Evolutionary conservation across 176 grass and related monocot species (phyloP), one percentile per base, ranked within the genome.

Genomic region (Alopecurus myosuroides): DNA sequence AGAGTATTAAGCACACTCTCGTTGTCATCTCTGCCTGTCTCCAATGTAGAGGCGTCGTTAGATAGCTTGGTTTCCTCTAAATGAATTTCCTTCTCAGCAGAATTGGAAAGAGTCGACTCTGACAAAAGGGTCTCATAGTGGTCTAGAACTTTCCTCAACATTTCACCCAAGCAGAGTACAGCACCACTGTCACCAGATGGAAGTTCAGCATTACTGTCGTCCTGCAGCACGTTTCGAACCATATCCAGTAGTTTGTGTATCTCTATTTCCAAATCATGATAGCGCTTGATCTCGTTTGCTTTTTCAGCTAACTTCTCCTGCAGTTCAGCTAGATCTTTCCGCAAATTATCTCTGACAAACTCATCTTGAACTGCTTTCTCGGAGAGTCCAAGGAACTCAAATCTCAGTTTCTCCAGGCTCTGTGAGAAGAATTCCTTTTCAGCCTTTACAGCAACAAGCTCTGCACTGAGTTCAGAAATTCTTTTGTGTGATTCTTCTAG

Each of bases 341-440:
- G 86, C 84, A 95, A 87, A 51, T 85, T 88, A 60, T 92, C 87
- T 95, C 89, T 91, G 70, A 91, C 77, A 80, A 92, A 86, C 85
- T 94, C 91, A 90, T 95, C 90, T 84, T 90, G 90, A 86, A 85
- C 69, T 78, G 79, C 80, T 90, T 87, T 92, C 88, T 95, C 93
- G 40, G 90, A 88, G 76, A 95, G 79, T 33, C 85, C 90, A 40
- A 90, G 90, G 81, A 88, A 95, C 74, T 98, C 93, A 82, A 94
- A 94, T 74, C 91, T 93, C 62, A 96, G 86, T 72, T 92, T 95
- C 49, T 95, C 91, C 44, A 95, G 79, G 63, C 89, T 95, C 62
- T 98, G 77, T 41, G 83, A 92, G 63, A 98, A 95, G 58, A 94
- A 90, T 57, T 95, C 97, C 62, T 95, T 98, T 81, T 98, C 93